phyloP scores from a whole-genome alignment of 495 filamentous ascomycete genomes.

The Evansstolkia leycettana region DNA sequence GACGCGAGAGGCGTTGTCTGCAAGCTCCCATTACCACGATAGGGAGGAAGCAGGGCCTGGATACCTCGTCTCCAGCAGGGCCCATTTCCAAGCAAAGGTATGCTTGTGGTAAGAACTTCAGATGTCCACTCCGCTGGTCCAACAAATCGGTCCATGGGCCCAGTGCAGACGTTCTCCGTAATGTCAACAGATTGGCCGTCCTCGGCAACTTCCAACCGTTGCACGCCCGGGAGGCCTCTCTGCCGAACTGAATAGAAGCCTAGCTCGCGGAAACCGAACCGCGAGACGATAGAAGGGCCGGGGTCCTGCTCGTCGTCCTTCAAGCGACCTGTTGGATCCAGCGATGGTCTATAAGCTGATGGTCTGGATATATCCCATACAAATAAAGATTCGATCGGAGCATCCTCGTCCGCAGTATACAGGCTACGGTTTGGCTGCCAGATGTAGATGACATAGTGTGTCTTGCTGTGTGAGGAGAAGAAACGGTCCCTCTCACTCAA shows the following conservation, averaged over 20 bases:
- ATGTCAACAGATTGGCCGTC: slow-evolving; percentile 27
- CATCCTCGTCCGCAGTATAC: slow-evolving; percentile 42
- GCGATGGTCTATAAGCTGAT: slow-evolving; percentile 41
- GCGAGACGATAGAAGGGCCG: slow-evolving; percentile 40
- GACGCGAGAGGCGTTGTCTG: slow-evolving; percentile 14
- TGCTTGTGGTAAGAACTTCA: slow-evolving; percentile 36
- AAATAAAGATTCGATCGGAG: slow-evolving; percentile 48
- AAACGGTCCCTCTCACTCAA: slow-evolving; percentile 48
- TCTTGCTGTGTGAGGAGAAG: slow-evolving; percentile 49
- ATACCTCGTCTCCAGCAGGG: slow-evolving; percentile 38
- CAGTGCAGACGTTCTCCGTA: slow-evolving; percentile 38
- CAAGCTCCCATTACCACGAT: slow-evolving; percentile 21
- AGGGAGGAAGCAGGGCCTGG: slow-evolving; percentile 30
- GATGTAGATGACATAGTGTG: slow-evolving; percentile 53
- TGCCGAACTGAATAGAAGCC: slow-evolving; percentile 48
- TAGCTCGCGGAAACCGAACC: slow-evolving; percentile 43
- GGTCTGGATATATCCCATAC: slow-evolving; percentile 54
- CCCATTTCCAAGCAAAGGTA: slow-evolving; percentile 41
- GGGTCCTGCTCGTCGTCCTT: slow-evolving; percentile 18
- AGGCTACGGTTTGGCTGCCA: slow-evolving; percentile 53
- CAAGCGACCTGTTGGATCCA: slow-evolving; percentile 35
- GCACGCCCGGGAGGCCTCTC: slow-evolving; percentile 38
- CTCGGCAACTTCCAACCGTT: slow-evolving; percentile 41
- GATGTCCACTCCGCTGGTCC: slow-evolving; percentile 24
- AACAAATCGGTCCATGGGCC: slow-evolving; percentile 22